Evolutionary conservation across 2,329 filamentous ascomycete species (phyloP), one percentile per base, ranked within the genome.

Genomic region (Geosmithia putterillii): DNA sequence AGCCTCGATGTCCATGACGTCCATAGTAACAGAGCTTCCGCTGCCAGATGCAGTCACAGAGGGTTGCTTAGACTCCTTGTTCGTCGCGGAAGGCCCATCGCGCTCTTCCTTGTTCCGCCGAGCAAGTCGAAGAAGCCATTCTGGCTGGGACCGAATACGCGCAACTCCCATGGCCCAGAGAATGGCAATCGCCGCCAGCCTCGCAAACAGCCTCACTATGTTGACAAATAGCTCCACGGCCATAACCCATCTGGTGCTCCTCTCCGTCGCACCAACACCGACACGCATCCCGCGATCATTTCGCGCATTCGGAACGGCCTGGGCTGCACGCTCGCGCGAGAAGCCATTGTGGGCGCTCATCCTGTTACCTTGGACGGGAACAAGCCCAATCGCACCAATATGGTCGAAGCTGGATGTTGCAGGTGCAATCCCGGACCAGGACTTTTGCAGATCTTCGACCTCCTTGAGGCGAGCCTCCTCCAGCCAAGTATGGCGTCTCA

Each of bases 401-500:
- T 68, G 65, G 45, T 77, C 73, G 44, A 72, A 73, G 2, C 64
- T 65, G 3, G 70, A 66, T 14, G 67, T 67, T 2, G 66, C 61
- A 2, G 69, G 52, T 19, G 67, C 67, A 15, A 69, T 61, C 5
- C 64, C 66, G 6, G 71, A 58, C 62, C 69, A 71, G 41, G 74
- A 69, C 53, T 67, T 68, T 34, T 69, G 66, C 34, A 76, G 51
- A 46, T 71, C 65, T 51, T 92, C 80, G 3, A 94, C 69, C 54
- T 96, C 87, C 38, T 79, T 73, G 9, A 90, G 70, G 6, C 89
- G 76, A 50, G 94, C 85, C 52, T 90, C 85, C 57, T 98, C 92
- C 3, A 96, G 67, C 90, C 92, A 98, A 0, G 92, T 95, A 63
- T 81, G 81, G 32, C 74, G 69, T 49, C 80, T 79, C 2, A 94